These are phyloP conservation scores for Podila verticillata DNA, from an alignment of 192 early-diverging fungal genomes.

Conservation along the genomic window DNA sequence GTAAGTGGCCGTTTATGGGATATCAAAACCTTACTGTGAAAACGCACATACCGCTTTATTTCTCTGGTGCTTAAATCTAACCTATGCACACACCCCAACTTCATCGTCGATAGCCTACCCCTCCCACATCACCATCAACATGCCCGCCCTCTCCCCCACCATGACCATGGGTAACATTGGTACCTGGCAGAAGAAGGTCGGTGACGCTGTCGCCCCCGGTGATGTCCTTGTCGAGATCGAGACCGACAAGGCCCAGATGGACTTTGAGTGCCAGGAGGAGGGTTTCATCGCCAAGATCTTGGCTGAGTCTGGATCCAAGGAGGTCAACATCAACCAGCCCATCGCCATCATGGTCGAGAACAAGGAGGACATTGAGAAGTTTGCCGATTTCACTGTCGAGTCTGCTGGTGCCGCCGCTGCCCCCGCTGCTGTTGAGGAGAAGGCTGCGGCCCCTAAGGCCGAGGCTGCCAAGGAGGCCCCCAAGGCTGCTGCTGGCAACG, in stretches of 20 bases:
- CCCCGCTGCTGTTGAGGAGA: constrained; percentile 51
- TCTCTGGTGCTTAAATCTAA: background rate
- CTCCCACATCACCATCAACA: constrained; percentile 84
- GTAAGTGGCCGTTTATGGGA: constrained; percentile 35
- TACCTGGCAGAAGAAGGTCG: constrained; percentile 93
- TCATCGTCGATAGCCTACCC: constrained; percentile 66
- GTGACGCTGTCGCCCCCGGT: constrained; percentile 88
- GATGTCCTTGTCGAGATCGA: constrained; percentile 97
- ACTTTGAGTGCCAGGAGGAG: constrained; percentile 99
- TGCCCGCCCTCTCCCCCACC: constrained; percentile 99
- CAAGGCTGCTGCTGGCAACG: constrained; percentile 16
- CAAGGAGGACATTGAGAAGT: constrained; percentile 86
- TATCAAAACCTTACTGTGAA: background rate
- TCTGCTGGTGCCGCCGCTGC: constrained; percentile 56
- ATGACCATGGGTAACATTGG: constrained; percentile 97
- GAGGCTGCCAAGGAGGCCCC: constrained; percentile 21
- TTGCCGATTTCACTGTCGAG: constrained; percentile 80
- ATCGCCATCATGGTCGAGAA: constrained; percentile 93
- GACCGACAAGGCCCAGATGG: constrained; percentile 99
- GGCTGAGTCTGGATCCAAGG: constrained; percentile 85
- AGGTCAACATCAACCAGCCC: constrained; percentile 77
- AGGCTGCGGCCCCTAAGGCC: constrained; percentile 25
- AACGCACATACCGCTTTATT: background rate
- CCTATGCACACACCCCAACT: background rate
- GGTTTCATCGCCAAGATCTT: constrained; percentile 96